A percentile compares a stretch with the other conserved stretches of the same genome.
phyloP scores from a whole-genome alignment of 2,329 filamentous ascomycete genomes.

The Colletotrichum agaves region DNA sequence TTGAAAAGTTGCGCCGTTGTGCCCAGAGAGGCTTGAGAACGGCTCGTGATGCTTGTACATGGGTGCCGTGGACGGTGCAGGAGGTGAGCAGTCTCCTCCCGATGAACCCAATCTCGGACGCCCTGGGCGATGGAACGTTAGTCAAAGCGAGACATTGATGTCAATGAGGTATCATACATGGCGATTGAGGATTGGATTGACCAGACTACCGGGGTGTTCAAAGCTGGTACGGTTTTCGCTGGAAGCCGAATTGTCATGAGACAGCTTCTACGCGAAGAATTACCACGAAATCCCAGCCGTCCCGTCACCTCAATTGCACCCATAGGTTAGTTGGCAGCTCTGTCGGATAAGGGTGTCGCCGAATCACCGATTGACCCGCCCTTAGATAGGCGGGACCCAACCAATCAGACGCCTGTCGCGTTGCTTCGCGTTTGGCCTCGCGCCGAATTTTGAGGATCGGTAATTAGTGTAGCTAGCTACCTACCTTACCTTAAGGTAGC shows the following conservation, averaged over 20 bases:
- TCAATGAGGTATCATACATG: slow-evolving; percentile 7
- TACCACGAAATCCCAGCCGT: not conserved
- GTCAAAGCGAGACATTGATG: not conserved
- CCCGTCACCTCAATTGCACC: too few relatives aligned
- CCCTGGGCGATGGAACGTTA: slow-evolving; percentile 19
- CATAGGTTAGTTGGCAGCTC: too few relatives aligned
- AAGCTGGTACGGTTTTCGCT: not conserved
- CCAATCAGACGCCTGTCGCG: slow-evolving; percentile 38
- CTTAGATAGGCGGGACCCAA: fast-evolving
- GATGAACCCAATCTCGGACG: slow-evolving; percentile 34
- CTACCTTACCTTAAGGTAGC: too few relatives aligned
- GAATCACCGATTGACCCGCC: not conserved
- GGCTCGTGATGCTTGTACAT: not conserved
- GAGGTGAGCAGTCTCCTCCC: slow-evolving; percentile 34
- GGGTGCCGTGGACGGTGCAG: slow-evolving; percentile 20
- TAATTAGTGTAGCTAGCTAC: too few relatives aligned
- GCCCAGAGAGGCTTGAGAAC: slow-evolving; percentile 19
- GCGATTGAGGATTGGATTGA: not conserved
- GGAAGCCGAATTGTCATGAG: not conserved
- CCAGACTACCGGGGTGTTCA: not conserved
- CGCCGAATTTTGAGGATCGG: slow-evolving; percentile 34
- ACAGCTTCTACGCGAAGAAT: slow-evolving; percentile 5
- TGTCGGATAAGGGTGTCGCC: slow-evolving; percentile 31
- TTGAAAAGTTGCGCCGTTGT: slow-evolving; percentile 21
- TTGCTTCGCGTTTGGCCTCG: slow-evolving; percentile 35